Conservation (phyloP, 441 rosid genomes). For the Erysimum pusillum region DNA sequence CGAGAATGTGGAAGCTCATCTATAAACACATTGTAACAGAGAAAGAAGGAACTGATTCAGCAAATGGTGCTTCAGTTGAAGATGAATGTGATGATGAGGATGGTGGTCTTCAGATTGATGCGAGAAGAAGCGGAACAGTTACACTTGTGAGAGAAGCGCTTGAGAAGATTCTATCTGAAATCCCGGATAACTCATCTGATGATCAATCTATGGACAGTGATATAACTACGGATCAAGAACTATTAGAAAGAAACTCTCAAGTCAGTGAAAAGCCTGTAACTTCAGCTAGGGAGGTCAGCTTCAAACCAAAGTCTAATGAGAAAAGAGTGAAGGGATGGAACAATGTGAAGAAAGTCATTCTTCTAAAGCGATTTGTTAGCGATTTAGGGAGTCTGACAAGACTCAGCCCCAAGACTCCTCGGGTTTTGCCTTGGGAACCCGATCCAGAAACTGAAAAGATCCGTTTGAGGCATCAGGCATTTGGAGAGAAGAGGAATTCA, state of each 20-base stretch:
- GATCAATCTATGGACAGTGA: conserved; percentile 56
- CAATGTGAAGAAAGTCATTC: conserved; percentile 74
- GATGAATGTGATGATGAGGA: conserved; percentile 47
- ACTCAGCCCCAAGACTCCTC: conserved; percentile 63
- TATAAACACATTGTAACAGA: conserved; percentile 86
- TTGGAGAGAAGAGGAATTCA: conserved; percentile 65
- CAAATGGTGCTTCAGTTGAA: conserved; percentile 32
- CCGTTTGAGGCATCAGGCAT: conserved; percentile 66
- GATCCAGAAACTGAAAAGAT: conserved; percentile 75
- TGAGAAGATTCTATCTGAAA: conserved; percentile 76
- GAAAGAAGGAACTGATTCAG: conserved; percentile 39
- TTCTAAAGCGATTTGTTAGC: conserved; percentile 81
- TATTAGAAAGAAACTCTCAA: conserved; percentile 48
- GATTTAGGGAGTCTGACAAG: conserved; percentile 74
- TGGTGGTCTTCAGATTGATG: conserved; percentile 46
- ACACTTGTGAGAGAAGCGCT: conserved; percentile 84
- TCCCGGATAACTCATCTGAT: conserved; percentile 72
- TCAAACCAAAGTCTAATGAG: conserved; percentile 50
- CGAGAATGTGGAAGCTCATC: conserved; percentile 76
- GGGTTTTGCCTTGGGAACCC: conserved; percentile 60
- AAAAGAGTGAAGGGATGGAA: conserved; percentile 75
- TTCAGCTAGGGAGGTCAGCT: conserved; percentile 27
- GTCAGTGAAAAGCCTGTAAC: conserved; percentile 40
- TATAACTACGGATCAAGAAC: conserved; percentile 52
- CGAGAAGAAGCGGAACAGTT: conserved; percentile 64